Base-by-base conservation (phyloP, 345 rosid species). In the Citrus trifoliata region DNA sequence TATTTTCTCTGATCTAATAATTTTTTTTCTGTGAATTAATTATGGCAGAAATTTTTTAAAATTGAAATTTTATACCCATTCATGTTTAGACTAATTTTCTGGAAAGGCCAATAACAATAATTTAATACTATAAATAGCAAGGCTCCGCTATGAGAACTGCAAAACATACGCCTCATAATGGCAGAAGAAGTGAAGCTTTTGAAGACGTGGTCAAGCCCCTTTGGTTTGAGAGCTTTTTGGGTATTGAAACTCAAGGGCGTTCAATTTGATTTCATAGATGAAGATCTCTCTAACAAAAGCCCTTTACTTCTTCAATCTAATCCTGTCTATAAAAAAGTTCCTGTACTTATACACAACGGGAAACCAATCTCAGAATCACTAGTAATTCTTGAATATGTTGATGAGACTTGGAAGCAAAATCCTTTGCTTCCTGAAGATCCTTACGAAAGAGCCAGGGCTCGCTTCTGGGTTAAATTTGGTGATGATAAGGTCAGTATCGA, bases 201-300 rank as follows among this genome's bases (percentile, higher is more conserved):
- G 22, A 83, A 83, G 75, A 76, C 86, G 79, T 85, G 86, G 88
- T 83, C 86, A 55, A 83, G 81, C 55, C 80, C 24, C 6, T 85
- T 38, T 60, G 81, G 76, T 9, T 16, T 80, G 6, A 78, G 88
- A 28, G 21, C 74, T 16, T 79, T 80, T 4, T 83, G 86, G 88
- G 81, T 81, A 65, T 6, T 85, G 76, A 76, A 85, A 59, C 77
- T 78, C 22, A 85, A 80, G 63, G 86, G 79, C 24, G 66, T 85
- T 68, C 56, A 63, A 1, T 76, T 73, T 74, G 84, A 80, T 5
- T 32, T 80, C 6, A 28, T 78, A 4, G 86, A 83, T 51, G 88
- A 85, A 81, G 83, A 83, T 70, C 77, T 85, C 33, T 48, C 67
- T 75, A 75, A 78, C 78, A 83, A 83, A 48, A 81, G 83, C 53